Evolutionary conservation across 176 grass and related monocot species (phyloP).

Genomic region (Leersia perrieri): DNA sequence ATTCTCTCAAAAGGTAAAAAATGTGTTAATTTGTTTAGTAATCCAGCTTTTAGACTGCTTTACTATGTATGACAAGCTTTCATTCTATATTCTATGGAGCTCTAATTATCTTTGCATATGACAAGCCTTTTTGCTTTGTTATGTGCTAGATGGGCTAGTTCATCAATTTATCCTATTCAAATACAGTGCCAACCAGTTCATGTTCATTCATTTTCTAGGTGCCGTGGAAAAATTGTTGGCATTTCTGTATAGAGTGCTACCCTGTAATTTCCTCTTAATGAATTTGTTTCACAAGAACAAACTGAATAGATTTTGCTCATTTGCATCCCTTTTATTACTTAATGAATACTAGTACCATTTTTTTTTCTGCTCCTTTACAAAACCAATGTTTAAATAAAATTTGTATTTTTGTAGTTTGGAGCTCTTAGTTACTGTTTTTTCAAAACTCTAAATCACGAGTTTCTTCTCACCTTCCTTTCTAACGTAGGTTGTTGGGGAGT

Average conservation of each 20-base stretch:
- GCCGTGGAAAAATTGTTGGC: too few species aligned
- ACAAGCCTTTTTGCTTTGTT: too few species aligned
- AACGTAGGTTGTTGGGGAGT: not conserved
- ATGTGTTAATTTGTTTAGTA: not conserved
- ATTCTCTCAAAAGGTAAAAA: not conserved
- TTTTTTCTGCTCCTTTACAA: slow-evolving; percentile 4
- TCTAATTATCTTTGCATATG: too few species aligned
- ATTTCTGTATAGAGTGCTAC: not conserved
- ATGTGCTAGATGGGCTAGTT: too few species aligned
- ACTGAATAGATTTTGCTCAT: not conserved
- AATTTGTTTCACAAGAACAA: not conserved
- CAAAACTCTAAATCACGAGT: not conserved
- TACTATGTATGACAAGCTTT: too few species aligned
- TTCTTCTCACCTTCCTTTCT: not conserved
- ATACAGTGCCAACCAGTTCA: not conserved
- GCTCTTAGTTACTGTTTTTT: not conserved
- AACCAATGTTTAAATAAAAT: too few species aligned
- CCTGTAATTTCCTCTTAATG: not conserved
- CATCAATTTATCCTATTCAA: not conserved
- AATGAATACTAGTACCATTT: not conserved
- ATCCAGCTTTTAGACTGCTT: not conserved
- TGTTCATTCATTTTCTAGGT: too few species aligned
- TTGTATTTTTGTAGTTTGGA: not conserved
- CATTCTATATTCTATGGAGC: too few species aligned
- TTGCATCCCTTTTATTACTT: not conserved